Evolutionary conservation across 2,329 filamentous ascomycete genomes (phyloP), one percentile per base, ranked within the genome.

Genomic region (Colletotrichum tamarilloi): DNA sequence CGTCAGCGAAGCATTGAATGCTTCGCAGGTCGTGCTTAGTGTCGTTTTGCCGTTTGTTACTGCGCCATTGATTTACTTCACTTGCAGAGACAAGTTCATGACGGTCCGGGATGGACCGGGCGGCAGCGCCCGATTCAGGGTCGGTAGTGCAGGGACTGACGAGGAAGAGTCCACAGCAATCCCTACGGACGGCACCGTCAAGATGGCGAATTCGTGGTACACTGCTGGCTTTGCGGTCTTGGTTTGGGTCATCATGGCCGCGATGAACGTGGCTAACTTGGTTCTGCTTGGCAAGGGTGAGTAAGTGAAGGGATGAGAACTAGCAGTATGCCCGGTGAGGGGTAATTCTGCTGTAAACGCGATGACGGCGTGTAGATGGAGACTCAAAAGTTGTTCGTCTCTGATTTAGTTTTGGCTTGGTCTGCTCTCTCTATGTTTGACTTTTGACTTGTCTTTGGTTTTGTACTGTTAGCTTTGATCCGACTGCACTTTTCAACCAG

Each of bases 1-100:
- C 0, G 85, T 97, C 4, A 91, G 91, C 57, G 87, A 88, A 5
- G 93, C 94, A 0, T 84, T 97, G 35, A 94, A 93, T 32, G 95
- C 89, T 0, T 92, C 89, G 3, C 95, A 97, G 81, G 94, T 97
- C 7, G 93, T 90, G 0, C 86, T 97, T 16, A 94, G 92, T 77
- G 88, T 95, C 12, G 93, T 95, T 14, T 81, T 97, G 64, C 95
- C 95, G 0, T 95, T 97, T 79, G 90, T 96, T n/a, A 91, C 90
- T 1, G 93, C 94, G 1, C 95, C 95, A 1, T 84, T 97, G 38
- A 92, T 97, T 68, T 97, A 93, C 83, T 97, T 97, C 78, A 97
- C 95, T 0, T 94, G 93, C 77, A 88, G 92, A 56, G 89, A 91
- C 76, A 91, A 91, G 78, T 97, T 93, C 82, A 97, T 97, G 95